Conservation (phyloP, 306 rosid genomes). For the Rubus idaeus region DNA sequence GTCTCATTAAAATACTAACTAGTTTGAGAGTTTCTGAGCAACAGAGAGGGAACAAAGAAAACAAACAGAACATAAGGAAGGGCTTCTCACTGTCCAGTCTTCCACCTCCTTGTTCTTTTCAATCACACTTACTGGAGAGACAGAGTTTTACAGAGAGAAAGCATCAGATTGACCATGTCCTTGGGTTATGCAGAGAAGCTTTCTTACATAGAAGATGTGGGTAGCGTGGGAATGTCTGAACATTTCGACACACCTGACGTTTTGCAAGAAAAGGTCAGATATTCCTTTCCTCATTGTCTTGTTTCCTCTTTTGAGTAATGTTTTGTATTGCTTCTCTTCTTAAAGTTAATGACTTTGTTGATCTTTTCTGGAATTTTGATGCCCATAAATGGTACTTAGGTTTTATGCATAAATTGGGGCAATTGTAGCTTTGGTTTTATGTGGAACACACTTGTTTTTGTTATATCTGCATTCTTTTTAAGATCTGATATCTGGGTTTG, state of each 20-base stretch:
- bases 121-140: conserved; percentile 7
- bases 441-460: conserved; percentile 13
- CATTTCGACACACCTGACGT: conserved; percentile 69
- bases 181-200: conserved; percentile 97
- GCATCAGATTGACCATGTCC: conserved; percentile 57
- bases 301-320: conserved; percentile 2
- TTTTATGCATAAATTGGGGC: conserved; percentile 21
- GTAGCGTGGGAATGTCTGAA: conserved; percentile 92
- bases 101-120: not conserved
- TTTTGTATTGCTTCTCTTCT: conserved; percentile 20
- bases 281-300: conserved; percentile 20
- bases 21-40: not conserved
- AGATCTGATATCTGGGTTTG: conserved; percentile 29
- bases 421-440: conserved; percentile 5
- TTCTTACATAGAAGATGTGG: conserved; percentile 94
- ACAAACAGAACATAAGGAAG: not conserved
- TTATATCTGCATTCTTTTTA: conserved; percentile 15
- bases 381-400: conserved; percentile 27
- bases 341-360: conserved; percentile 25
- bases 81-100: not conserved
- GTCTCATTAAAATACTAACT: too few species aligned
- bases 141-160: conserved; percentile 14
- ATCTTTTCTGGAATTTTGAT: conserved; percentile 30
- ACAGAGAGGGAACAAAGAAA: not conserved
- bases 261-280: conserved; percentile 70